Evolutionary conservation across 139 green algal genomes (phyloP).

Genomic region (Yamagishiella unicocca): DNA sequence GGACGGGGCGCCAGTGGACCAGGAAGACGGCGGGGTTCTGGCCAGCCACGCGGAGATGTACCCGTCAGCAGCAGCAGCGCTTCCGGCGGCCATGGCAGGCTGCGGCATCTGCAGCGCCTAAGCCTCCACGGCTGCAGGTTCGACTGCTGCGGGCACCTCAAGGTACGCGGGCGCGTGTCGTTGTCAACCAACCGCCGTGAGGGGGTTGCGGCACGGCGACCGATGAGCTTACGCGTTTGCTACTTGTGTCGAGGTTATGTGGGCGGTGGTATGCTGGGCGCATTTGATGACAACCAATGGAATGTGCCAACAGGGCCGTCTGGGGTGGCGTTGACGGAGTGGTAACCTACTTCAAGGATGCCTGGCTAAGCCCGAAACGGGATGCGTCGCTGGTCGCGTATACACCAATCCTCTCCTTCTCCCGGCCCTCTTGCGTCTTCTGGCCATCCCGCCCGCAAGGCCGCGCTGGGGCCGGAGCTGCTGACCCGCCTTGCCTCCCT

Average conservation of each 20-base stretch:
- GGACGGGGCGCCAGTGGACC: not conserved
- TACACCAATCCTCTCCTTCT: not conserved
- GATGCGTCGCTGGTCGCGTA: no score
- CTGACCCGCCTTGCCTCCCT: not conserved
- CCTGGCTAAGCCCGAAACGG: no score
- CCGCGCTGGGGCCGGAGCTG: not conserved
- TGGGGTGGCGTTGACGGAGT: not conserved
- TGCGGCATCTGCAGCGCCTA: not conserved
- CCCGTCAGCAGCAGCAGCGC: not conserved
- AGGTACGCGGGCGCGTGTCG: not conserved
- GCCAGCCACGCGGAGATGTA: not conserved
- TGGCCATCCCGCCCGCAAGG: no score
- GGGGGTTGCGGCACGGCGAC: not conserved
- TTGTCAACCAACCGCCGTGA: not conserved
- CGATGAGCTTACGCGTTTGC: no score
- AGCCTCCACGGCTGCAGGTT: conserved; percentile 7
- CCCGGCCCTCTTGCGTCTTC: not conserved
- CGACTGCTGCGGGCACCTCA: conserved; percentile 13
- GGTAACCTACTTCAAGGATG: not conserved
- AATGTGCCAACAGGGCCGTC: not conserved
- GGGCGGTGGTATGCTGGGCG: no score
- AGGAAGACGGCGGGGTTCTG: not conserved
- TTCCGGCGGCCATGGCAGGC: not conserved
- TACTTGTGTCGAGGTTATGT: not conserved
- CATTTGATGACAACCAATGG: not conserved